phyloP scores from a whole-genome alignment of 176 grass and related monocot genomes.

The Pontederia crassipes region DNA sequence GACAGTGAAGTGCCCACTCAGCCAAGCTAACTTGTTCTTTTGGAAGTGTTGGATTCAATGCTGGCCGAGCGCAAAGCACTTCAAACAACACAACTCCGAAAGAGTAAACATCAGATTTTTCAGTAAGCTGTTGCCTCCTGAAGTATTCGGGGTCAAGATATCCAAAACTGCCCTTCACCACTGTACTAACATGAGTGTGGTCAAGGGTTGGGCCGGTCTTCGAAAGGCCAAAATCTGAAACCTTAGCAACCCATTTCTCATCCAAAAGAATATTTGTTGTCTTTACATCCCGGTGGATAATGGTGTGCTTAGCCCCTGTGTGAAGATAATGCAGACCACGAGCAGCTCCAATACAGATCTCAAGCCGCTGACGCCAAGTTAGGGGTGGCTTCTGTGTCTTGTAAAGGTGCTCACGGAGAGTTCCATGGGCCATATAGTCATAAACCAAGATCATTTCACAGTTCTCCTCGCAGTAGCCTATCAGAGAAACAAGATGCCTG shows the following conservation, averaged over 20 bases:
- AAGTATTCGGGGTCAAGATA: conserved; percentile 81
- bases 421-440: conserved; percentile 61
- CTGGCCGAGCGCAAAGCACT: conserved; percentile 47
- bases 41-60: conserved; percentile 25
- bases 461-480: conserved; percentile 62
- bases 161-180: conserved; percentile 68
- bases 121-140: conserved; percentile 41
- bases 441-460: conserved; percentile 73
- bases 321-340: conserved; percentile 59
- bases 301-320: conserved; percentile 49
- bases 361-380: conserved; percentile 58
- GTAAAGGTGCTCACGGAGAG: conserved; percentile 51
- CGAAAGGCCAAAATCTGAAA: conserved; percentile 63
- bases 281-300: conserved; percentile 78
- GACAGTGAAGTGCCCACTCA: conserved; percentile 55
- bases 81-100: conserved; percentile 73
- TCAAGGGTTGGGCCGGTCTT: conserved; percentile 39
- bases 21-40: conserved; percentile 68
- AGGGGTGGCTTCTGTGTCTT: conserved; percentile 34
- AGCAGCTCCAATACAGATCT: conserved; percentile 67
- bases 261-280: conserved; percentile 61
- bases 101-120: conserved; percentile 79
- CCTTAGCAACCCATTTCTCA: conserved; percentile 59
- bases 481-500: conserved; percentile 57
- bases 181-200: conserved; percentile 57